These are phyloP conservation scores for Metschnikowia gelsemii DNA, from an alignment of 805 yeast genomes.

Conservation along the genomic window DNA sequence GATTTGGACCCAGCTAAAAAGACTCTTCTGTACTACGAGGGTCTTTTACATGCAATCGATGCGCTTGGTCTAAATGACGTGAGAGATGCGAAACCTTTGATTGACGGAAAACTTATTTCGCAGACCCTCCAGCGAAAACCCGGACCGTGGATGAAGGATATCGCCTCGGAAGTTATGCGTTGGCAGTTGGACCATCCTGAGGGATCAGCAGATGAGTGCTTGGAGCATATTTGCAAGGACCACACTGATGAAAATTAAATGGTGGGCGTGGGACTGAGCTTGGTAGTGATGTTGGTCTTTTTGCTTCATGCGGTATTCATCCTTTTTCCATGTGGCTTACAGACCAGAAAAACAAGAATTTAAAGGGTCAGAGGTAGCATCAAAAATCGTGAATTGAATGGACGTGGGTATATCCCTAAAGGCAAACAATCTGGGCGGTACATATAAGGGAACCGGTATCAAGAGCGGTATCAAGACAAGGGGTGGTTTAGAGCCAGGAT, in stretches of 20 bases:
- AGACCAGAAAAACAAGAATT: too few species aligned
- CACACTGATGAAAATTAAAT: constrained; percentile 8
- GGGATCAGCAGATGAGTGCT: constrained; percentile 52
- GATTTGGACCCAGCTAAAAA: background rate
- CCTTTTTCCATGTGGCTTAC: too few species aligned
- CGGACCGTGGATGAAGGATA: constrained; percentile 80
- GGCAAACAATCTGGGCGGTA: too few species aligned
- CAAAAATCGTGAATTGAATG: too few species aligned
- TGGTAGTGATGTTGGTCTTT: too few species aligned
- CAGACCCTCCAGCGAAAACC: constrained; percentile 56
- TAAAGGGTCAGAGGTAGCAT: too few species aligned
- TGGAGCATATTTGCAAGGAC: constrained; percentile 39
- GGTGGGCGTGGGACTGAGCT: background rate
- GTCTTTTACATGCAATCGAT: constrained; percentile 32
- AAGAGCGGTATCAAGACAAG: too few species aligned
- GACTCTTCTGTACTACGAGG: constrained; percentile 29
- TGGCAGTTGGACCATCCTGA: constrained; percentile 82
- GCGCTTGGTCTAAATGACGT: constrained; percentile 41
- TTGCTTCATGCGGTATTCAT: too few species aligned
- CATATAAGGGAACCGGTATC: too few species aligned
- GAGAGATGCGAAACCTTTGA: constrained; percentile 55
- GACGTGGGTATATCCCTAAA: too few species aligned
- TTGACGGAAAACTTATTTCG: constrained; percentile 74
- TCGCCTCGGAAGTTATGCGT: constrained; percentile 53
- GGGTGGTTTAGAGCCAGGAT: too few species aligned